Percentiles rank a stretch among this genome's conserved stretches.
These are phyloP conservation scores for Pichia sp. DNA, from an alignment of 1,139 yeast genomes.

Conservation along the genomic window DNA sequence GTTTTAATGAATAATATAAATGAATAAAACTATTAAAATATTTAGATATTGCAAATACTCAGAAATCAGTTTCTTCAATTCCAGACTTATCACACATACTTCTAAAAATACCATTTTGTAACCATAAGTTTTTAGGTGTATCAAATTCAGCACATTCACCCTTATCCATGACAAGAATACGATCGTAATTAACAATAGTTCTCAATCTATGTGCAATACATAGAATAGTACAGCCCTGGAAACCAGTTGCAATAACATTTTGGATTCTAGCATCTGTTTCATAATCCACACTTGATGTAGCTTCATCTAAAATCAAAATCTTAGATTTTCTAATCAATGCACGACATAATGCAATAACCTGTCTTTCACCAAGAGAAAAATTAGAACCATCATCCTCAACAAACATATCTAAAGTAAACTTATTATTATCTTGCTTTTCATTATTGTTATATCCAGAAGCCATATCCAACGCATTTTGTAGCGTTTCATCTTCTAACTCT, in stretches of 20 bases:
- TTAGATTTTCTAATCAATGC: constrained; percentile 46
- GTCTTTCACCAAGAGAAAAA: constrained; percentile 51
- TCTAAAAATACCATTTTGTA: constrained; percentile 29
- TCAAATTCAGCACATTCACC: constrained; percentile 47
- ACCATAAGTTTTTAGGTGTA: constrained; percentile 39
- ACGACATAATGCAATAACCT: constrained; percentile 48
- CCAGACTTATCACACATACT: constrained; percentile 35
- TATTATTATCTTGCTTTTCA: constrained; percentile 25
- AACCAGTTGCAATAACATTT: constrained; percentile 41
- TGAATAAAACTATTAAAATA: no score
- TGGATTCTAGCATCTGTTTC: constrained; percentile 51
- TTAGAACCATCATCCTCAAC: constrained; percentile 44
- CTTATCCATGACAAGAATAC: constrained; percentile 46
- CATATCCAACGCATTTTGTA: constrained; percentile 42
- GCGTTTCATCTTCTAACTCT: constrained; percentile 33
- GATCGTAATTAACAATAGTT: constrained; percentile 46
- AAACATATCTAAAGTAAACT: constrained; percentile 43
- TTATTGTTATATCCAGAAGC: constrained; percentile 29
- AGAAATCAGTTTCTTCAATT: constrained; percentile 18
- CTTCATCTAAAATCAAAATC: constrained; percentile 50
- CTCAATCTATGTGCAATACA: constrained; percentile 55
- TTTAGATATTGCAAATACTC: not conserved
- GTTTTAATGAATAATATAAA: no score
- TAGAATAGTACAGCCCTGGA: constrained; percentile 42
- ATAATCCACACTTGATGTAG: constrained; percentile 52